These are phyloP conservation scores for Quercus rubra DNA, from an alignment of 306 rosid genomes.

Conservation along the genomic window DNA sequence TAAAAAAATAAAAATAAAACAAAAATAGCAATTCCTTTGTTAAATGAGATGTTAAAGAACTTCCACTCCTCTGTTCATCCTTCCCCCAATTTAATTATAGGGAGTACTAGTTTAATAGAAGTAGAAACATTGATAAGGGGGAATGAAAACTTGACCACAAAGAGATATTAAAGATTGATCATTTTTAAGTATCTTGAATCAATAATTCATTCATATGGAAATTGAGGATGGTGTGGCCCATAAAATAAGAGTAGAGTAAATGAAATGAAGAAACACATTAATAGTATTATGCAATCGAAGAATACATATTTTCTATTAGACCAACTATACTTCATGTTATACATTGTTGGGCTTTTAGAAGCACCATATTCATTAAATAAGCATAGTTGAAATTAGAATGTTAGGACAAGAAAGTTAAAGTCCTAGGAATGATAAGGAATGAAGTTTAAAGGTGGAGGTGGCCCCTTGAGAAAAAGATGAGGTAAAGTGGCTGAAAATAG, in stretches of 20 bases:
- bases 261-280: not conserved
- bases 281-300: not conserved
- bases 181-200: not conserved
- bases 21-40: not conserved
- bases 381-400: not conserved
- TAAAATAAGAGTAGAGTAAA: no score
- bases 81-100: no score
- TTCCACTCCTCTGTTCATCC: not conserved
- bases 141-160: not conserved
- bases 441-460: not conserved
- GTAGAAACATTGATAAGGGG: no score
- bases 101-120: no score
- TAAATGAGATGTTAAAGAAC: not conserved
- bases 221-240: not conserved
- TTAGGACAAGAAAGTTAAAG: not conserved
- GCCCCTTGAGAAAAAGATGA: not conserved
- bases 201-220: not conserved
- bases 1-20: not conserved
- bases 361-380: not conserved
- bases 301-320: not conserved
- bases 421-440: not conserved
- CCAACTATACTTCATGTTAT: not conserved
- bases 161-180: not conserved
- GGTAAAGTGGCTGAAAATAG: not conserved
- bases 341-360: not conserved